Conservation (phyloP, 768 basidiomycete genomes). For the Auriscalpium microsporum region DNA sequence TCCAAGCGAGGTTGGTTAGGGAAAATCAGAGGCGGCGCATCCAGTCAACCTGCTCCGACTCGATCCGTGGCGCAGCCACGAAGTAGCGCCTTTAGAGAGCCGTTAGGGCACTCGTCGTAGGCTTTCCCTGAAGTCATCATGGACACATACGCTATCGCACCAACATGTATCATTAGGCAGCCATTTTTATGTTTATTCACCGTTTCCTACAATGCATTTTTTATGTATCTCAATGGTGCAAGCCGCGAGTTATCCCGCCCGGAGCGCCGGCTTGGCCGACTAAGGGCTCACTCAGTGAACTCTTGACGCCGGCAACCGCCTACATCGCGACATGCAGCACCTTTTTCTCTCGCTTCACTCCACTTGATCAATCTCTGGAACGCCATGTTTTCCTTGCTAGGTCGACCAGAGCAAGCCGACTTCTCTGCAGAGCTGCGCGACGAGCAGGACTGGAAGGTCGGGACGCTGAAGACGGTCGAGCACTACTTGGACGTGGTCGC, state of each 20-base stretch:
- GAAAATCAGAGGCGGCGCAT: slow-evolving; percentile 4
- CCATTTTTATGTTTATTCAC: background rate
- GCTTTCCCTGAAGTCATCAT: background rate
- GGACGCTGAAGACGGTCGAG: slow-evolving; percentile 38
- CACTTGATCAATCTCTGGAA: background rate
- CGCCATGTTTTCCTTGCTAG: slow-evolving; percentile 3
- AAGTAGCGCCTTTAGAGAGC: slow-evolving; percentile 1
- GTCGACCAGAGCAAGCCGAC: slow-evolving; percentile 31
- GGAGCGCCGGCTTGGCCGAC: no score
- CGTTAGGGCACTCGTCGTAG: background rate
- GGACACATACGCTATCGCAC: background rate
- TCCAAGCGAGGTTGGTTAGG: slow-evolving; percentile 10
- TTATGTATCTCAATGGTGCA: no score
- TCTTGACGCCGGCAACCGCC: no score
- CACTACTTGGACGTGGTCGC: slow-evolving; percentile 43
- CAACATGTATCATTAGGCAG: background rate
- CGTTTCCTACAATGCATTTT: background rate
- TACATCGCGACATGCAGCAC: no score
- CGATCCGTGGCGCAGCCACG: slow-evolving; percentile 2
- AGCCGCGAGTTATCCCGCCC: no score
- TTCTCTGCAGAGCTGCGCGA: slow-evolving; percentile 52
- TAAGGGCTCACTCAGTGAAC: no score
- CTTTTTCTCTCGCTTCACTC: background rate
- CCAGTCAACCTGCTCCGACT: background rate
- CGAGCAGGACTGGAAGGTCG: slow-evolving; percentile 47